Evolutionary conservation across 345 rosid species (phyloP).

Genomic region (Punica granatum): DNA sequence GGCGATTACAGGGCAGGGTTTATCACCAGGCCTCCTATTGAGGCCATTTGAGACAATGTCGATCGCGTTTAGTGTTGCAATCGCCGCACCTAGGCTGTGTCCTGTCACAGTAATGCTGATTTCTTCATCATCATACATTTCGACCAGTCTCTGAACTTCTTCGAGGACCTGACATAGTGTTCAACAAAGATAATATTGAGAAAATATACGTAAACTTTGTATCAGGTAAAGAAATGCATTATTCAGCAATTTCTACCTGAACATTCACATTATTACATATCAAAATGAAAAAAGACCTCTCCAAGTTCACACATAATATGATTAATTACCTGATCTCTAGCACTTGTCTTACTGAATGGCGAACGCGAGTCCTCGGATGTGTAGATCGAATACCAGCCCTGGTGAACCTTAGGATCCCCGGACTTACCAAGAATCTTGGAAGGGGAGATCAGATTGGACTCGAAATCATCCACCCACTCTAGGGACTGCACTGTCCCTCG

Average conservation of each 20-base stretch:
- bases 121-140: constrained; percentile 49
- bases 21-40: constrained; percentile 24
- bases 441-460: constrained; percentile 46
- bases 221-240: no score
- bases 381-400: constrained; percentile 87
- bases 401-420: constrained; percentile 43
- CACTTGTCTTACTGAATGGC: constrained; percentile 43
- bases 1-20: constrained; percentile 42
- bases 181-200: background rate
- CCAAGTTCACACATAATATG: no score
- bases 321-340: constrained; percentile 61
- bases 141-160: constrained; percentile 48
- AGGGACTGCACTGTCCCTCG: constrained; percentile 65
- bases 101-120: constrained; percentile 60
- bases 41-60: constrained; percentile 57
- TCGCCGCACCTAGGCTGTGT: constrained; percentile 61
- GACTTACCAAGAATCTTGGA: constrained; percentile 34
- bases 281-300: no score
- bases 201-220: no score
- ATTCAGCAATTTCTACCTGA: no score
- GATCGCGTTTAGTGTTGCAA: constrained; percentile 48
- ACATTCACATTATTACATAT: no score
- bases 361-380: constrained; percentile 63
- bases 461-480: constrained; percentile 69
- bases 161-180: constrained; percentile 19